A percentile compares a stretch with the other conserved stretches of the same genome.
Conservation (phyloP, 164 flowering plant genomes). For the Magnolia sinica region DNA sequence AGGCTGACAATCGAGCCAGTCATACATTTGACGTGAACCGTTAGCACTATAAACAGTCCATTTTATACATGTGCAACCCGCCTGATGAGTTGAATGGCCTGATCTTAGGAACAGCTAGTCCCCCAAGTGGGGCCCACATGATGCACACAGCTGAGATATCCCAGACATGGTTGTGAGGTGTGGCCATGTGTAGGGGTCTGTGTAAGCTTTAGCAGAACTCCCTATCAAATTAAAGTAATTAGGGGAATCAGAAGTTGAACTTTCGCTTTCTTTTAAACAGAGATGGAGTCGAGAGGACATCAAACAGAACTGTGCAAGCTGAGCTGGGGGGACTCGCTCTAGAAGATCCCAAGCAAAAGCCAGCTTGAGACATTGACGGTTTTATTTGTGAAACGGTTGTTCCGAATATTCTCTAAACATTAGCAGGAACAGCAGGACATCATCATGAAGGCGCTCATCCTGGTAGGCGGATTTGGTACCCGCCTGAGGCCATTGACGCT, state of each 20-base stretch:
- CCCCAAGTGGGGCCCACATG: too few relatives aligned
- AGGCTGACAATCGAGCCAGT: background rate
- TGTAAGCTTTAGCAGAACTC: background rate
- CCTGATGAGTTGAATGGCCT: background rate
- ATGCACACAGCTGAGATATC: background rate
- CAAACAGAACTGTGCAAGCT: background rate
- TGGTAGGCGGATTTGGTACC: conserved; percentile 28
- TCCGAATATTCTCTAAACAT: background rate
- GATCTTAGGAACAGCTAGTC: background rate
- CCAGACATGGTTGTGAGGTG: background rate
- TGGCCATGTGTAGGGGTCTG: background rate
- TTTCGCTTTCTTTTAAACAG: background rate
- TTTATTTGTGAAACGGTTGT: background rate
- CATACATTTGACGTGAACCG: background rate
- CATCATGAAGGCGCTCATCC: conserved; percentile 26
- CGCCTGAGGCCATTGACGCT: conserved; percentile 26
- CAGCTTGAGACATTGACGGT: background rate
- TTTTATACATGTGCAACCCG: background rate
- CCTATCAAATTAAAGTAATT: background rate
- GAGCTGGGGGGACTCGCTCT: background rate
- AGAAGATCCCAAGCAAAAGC: background rate
- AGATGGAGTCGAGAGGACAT: background rate
- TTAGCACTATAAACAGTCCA: background rate
- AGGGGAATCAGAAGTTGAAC: background rate
- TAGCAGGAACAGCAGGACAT: conserved; percentile 1